Percentiles rank a stretch among this genome's conserved stretches.
phyloP scores from a whole-genome alignment of 2,329 filamentous ascomycete species.

The Fusarium sp. region DNA sequence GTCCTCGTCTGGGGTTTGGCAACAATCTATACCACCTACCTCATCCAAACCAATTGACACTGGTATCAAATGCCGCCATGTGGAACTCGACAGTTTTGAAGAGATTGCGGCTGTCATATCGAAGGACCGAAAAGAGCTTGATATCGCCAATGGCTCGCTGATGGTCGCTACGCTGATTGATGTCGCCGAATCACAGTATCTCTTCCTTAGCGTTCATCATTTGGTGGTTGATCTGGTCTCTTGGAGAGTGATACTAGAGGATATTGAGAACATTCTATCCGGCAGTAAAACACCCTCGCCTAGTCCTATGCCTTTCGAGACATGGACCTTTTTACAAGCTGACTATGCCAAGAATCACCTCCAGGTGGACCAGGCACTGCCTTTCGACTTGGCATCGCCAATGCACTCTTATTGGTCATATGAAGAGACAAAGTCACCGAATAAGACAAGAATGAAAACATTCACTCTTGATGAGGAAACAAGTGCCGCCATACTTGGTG shows the following conservation, averaged over 20 bases:
- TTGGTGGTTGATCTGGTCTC: background rate
- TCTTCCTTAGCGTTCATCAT: background rate
- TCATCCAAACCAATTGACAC: background rate
- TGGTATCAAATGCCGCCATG: background rate
- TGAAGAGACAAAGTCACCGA: background rate
- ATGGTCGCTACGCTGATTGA: background rate
- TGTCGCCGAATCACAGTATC: background rate
- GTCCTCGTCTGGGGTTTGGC: conserved; percentile 6
- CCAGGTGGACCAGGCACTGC: background rate
- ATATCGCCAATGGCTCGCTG: background rate
- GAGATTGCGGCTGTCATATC: background rate
- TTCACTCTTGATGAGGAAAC: background rate
- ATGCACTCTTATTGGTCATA: background rate
- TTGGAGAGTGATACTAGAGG: conserved; percentile 2
- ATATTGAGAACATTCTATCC: background rate
- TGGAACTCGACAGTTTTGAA: background rate
- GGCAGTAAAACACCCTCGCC: background rate
- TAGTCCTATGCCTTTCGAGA: background rate
- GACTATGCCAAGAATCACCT: background rate
- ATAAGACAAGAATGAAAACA: background rate
- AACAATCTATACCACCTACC: background rate
- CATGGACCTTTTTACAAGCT: background rate
- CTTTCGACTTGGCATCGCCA: background rate
- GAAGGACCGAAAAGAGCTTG: background rate
- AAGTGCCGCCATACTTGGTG: background rate